A percentile compares a stretch with the other conserved stretches of the same genome.
phyloP scores from a whole-genome alignment of 2,329 filamentous ascomycete genomes.

The Fusarium sp. region DNA sequence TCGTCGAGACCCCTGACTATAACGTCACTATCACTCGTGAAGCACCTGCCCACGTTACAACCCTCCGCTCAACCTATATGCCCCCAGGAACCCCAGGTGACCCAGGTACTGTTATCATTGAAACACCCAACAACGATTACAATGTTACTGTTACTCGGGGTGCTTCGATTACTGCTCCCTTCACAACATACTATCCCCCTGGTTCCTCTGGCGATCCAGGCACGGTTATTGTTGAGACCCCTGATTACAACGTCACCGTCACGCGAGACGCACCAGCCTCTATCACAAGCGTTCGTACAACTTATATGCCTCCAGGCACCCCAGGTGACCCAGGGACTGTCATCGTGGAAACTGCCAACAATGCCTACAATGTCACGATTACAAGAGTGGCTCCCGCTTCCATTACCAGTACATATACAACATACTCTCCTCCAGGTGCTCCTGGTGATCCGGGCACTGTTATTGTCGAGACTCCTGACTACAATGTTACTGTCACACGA shows the following conservation, averaged over 20 bases:
- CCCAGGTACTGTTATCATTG: constrained; percentile 21
- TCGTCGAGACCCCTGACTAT: constrained; percentile 29
- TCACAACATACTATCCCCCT: constrained; percentile 13
- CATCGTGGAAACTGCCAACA: constrained; percentile 9
- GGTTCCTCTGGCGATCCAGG: constrained; percentile 19
- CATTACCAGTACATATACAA: constrained; percentile 5
- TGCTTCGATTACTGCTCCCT: constrained; percentile 12
- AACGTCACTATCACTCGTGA: constrained; percentile 27
- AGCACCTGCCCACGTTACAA: constrained; percentile 17
- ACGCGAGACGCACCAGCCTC: constrained; percentile 4
- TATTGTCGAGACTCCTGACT: constrained; percentile 22
- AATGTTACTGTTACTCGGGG: constrained; percentile 21
- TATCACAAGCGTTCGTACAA: not conserved
- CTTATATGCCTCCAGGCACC: not conserved
- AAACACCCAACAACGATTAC: constrained; percentile 22
- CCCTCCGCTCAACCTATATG: constrained; percentile 11
- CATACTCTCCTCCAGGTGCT: constrained; percentile 15
- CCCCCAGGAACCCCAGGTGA: constrained; percentile 21
- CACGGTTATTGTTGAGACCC: constrained; percentile 22
- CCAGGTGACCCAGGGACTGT: constrained; percentile 17
- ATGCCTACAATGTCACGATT: constrained; percentile 17
- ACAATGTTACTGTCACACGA: constrained; percentile 17
- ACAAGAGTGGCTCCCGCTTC: constrained; percentile 16
- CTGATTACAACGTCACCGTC: constrained; percentile 27
- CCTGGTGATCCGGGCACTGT: constrained; percentile 24